Base-by-base conservation (phyloP, 2,329 filamentous ascomycete genomes). In the Claviceps sp. region DNA sequence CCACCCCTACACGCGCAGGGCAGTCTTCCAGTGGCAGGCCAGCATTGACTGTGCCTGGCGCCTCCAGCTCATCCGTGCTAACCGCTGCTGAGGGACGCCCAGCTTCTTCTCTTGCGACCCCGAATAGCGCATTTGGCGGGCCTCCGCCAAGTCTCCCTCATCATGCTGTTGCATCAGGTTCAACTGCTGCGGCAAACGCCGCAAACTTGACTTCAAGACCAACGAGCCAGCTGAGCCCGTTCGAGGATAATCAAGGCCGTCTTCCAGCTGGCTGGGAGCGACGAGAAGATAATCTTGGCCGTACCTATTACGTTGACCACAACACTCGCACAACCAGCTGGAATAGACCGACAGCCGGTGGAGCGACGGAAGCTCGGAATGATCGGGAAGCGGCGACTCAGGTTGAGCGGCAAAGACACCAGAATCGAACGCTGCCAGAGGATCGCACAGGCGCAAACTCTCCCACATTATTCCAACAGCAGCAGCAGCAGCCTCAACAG, bases 221-320 rank as follows among this genome's bases (percentile, higher is more conserved):
- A 38, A 57, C 58, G 16, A 70, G 65, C 52, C 67, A 71, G 52
- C 81, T 95, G 64, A 96, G 89, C 62, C 90, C 91, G 0, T 98
- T 98, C 59, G 91, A 97, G 70, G 93, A 98, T 69, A 82, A 84
- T n/a, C 90, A 96, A 64, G 93, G 93, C 53, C 84, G 91, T 60
- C 71, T 98, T 51, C 93, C 93, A 37, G 83, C 86, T 49, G 93
- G 93, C 37, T 98, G 93, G 91, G 93, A 98, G 71, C 83, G 93
- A 52, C 82, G 93, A 52, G 91, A 97, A 67, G 93, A 98, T 66
- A 93, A 96, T 60, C 70, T 97, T 44, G 91, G 93, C 50, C 81
- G 93, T 62, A 97, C 91, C 22, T 98, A 98, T 66, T 98, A 97
- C 65, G 93, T 98, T 50, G 93, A 98, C 63, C 93, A 97, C 67